Conservation (phyloP, 805 yeast species). For the Alloascoidea hylecoeti region DNA sequence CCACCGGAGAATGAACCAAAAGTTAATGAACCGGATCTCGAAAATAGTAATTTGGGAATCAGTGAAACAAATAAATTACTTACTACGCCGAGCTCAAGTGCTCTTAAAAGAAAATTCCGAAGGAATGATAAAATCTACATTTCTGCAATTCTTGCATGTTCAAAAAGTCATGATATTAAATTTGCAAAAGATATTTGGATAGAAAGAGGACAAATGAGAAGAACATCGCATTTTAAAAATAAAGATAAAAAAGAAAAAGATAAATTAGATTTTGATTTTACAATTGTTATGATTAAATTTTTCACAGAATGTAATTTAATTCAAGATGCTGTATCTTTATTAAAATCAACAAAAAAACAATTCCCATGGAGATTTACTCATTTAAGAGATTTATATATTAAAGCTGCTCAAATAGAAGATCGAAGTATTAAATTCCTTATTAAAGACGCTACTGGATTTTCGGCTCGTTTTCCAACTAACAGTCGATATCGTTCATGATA, state of each 20-base stretch:
- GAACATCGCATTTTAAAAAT: conserved; percentile 30
- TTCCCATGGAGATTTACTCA: conserved; percentile 53
- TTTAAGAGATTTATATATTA: conserved; percentile 25
- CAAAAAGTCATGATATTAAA: conserved; percentile 31
- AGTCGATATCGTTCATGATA: no score
- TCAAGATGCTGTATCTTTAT: conserved; percentile 58
- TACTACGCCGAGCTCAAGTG: conserved; percentile 5
- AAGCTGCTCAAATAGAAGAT: conserved; percentile 31
- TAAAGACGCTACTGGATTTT: no score
- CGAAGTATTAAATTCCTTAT: no score
- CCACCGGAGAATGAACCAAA: conserved; percentile 8
- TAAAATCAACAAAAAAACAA: conserved; percentile 50
- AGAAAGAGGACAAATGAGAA: conserved; percentile 66
- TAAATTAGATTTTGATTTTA: conserved; percentile 50
- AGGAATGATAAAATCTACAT: conserved; percentile 38
- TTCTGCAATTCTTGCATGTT: conserved; percentile 54
- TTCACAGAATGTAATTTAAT: conserved; percentile 39
- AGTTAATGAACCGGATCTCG: conserved; percentile 5
- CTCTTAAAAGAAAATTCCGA: conserved; percentile 19
- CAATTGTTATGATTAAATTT: conserved; percentile 50
- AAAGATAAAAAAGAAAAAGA: conserved; percentile 24
- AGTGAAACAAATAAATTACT: neutral
- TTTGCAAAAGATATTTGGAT: conserved; percentile 61
- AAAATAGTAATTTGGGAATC: conserved; percentile 2
- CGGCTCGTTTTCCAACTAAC: no score